Conservation (phyloP, 1,284 basidiomycete species). For the Bjerkandera adusta region DNA sequence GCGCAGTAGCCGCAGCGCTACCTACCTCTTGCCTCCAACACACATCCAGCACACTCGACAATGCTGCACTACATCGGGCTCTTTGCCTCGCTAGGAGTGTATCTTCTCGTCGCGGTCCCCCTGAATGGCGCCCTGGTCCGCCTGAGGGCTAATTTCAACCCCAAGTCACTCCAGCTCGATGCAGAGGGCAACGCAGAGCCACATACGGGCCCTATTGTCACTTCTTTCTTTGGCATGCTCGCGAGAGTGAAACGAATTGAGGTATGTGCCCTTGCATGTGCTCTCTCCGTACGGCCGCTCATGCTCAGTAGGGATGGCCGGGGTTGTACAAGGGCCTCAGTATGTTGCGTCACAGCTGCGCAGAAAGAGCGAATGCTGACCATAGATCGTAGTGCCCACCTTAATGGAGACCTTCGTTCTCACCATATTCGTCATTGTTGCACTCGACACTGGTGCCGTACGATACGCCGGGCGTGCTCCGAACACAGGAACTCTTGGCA, state of each 20-base stretch:
- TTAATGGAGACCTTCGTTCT: slow-evolving; percentile 60
- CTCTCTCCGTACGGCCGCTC: slow-evolving; percentile 7
- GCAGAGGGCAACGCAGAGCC: slow-evolving; percentile 72
- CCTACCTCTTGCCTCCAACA: slow-evolving; percentile 16
- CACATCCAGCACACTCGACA: slow-evolving; percentile 28
- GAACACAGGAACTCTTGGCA: slow-evolving; percentile 63
- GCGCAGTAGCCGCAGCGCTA: background rate
- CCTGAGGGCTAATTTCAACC: slow-evolving; percentile 79
- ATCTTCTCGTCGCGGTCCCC: slow-evolving; percentile 47
- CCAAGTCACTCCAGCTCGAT: slow-evolving; percentile 81
- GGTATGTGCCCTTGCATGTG: slow-evolving; percentile 36
- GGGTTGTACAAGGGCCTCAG: slow-evolving; percentile 86
- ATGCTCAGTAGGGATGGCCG: slow-evolving; percentile 53
- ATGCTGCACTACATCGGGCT: slow-evolving; percentile 34
- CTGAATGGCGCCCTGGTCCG: slow-evolving; percentile 68
- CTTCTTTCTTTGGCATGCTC: slow-evolving; percentile 67
- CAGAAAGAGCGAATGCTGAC: background rate
- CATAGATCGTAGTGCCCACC: slow-evolving; percentile 61
- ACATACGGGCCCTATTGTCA: slow-evolving; percentile 70
- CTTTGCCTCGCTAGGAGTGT: slow-evolving; percentile 47
- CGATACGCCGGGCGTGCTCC: slow-evolving; percentile 67
- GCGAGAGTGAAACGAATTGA: slow-evolving; percentile 75
- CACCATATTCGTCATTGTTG: slow-evolving; percentile 53
- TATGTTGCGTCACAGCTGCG: slow-evolving; percentile 35
- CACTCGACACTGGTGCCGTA: slow-evolving; percentile 51